Percentiles rank a stretch among this genome's conserved stretches.
Conservation (phyloP, 805 yeast species). For the Zygoascus bituminiphila region DNA sequence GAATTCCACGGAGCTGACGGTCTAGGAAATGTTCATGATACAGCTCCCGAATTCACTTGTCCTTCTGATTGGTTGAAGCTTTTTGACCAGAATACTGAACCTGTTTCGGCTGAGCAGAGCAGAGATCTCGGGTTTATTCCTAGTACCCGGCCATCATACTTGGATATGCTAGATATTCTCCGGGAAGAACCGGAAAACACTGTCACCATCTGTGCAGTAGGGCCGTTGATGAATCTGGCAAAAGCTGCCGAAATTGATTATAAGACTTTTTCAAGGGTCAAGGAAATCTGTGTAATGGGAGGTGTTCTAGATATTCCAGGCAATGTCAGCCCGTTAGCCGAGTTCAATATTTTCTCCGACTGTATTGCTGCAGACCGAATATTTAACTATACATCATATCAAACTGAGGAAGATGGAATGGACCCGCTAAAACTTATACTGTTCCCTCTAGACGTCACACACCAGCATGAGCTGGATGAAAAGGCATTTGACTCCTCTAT, state of each 20-base stretch:
- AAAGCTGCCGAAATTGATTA: slow-evolving; percentile 34
- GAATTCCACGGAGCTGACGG: slow-evolving; percentile 37
- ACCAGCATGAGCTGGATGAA: slow-evolving; percentile 23
- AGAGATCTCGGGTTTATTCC: slow-evolving; percentile 25
- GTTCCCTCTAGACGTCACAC: slow-evolving; percentile 34
- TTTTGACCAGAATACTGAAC: slow-evolving; percentile 17
- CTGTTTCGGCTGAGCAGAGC: background rate
- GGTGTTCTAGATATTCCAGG: slow-evolving; percentile 32
- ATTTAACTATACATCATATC: slow-evolving; percentile 17
- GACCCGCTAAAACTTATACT: slow-evolving; percentile 26
- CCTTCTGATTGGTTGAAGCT: slow-evolving; percentile 23
- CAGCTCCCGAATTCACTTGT: slow-evolving; percentile 30
- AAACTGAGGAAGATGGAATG: slow-evolving; percentile 6
- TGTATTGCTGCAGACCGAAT: slow-evolving; percentile 34
- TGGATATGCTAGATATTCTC: slow-evolving; percentile 32
- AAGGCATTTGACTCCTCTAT: slow-evolving; percentile 10
- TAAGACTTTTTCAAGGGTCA: slow-evolving; percentile 28
- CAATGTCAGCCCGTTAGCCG: slow-evolving; percentile 35
- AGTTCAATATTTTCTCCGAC: slow-evolving; percentile 36
- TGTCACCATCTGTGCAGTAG: slow-evolving; percentile 33
- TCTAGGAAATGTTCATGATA: slow-evolving; percentile 32
- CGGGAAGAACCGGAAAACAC: slow-evolving; percentile 28
- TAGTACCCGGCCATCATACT: slow-evolving; percentile 24
- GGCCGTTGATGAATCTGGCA: slow-evolving; percentile 36
- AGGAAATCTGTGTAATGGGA: slow-evolving; percentile 34